Percentiles rank a stretch among this genome's conserved stretches.
Conservation (phyloP, 2,329 filamentous ascomycete genomes). For the Neonectria faginata region DNA sequence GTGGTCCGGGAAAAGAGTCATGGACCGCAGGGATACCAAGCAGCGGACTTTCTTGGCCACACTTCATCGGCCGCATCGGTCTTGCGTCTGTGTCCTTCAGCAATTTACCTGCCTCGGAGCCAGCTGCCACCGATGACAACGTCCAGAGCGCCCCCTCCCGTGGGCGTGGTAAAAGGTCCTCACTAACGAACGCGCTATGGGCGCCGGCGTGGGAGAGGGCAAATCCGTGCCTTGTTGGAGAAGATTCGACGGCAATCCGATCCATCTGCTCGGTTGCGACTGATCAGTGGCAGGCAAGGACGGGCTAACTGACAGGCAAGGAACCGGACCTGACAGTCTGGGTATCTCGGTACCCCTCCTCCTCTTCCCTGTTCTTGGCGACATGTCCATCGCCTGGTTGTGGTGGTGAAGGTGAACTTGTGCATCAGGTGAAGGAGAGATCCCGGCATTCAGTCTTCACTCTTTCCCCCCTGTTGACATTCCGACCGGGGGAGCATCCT, state of each 20-base stretch:
- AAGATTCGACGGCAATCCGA: constrained; percentile 4
- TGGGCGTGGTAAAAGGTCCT: background rate
- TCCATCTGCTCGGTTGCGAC: background rate
- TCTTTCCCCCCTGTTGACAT: background rate
- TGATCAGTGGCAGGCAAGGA: background rate
- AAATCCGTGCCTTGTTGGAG: background rate
- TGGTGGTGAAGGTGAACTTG: background rate
- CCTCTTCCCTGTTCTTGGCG: background rate
- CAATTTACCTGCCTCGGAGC: constrained; percentile 1
- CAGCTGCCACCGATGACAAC: background rate
- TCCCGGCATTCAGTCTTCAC: background rate
- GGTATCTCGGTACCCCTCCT: background rate
- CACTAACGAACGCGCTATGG: background rate
- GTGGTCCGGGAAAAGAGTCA: background rate
- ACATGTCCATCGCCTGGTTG: background rate
- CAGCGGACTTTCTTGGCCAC: background rate
- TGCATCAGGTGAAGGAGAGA: constrained; percentile 10
- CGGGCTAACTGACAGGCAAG: no score
- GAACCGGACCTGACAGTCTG: background rate
- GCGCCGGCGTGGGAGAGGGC: background rate
- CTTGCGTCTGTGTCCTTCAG: background rate
- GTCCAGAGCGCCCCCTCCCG: background rate
- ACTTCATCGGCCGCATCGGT: background rate
- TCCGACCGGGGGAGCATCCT: background rate
- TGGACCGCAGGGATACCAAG: background rate